Percentiles rank a stretch among this genome's conserved stretches.
phyloP scores from a whole-genome alignment of 164 flowering plant genomes.

The Paratinospora sagittata region DNA sequence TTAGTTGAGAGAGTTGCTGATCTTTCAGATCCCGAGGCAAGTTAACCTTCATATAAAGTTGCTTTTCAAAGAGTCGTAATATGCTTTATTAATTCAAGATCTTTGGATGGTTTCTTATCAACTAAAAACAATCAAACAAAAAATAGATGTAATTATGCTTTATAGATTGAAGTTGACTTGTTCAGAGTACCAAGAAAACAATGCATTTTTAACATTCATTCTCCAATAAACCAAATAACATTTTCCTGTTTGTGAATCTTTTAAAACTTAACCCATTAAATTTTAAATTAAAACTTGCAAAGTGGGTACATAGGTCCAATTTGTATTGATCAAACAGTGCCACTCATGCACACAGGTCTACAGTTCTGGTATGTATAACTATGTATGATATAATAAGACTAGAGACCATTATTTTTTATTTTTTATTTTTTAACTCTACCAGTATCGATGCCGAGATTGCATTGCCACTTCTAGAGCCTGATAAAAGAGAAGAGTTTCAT shows the following conservation, averaged over 20 bases:
- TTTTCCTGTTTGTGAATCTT: background rate
- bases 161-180: no score
- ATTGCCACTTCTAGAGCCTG: background rate
- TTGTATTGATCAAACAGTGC: no score
- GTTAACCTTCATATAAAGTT: background rate
- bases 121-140: no score
- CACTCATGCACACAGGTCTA: no score
- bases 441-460: background rate
- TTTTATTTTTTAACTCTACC: no score
- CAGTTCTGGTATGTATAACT: no score
- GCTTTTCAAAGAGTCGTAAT: background rate
- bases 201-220: no score
- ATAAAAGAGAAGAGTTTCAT: background rate
- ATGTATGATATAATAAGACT: no score
- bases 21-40: slow-evolving; percentile 83
- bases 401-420: no score
- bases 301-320: background rate
- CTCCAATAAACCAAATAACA: background rate
- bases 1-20: slow-evolving; percentile 61
- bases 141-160: no score
- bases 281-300: background rate
- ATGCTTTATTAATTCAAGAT: background rate
- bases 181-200: no score
- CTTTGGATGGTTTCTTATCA: no score
- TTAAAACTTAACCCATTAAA: background rate